Base-by-base conservation (phyloP, 2,329 filamentous ascomycete genomes). In the Magnaporthiopsis incrustans region DNA sequence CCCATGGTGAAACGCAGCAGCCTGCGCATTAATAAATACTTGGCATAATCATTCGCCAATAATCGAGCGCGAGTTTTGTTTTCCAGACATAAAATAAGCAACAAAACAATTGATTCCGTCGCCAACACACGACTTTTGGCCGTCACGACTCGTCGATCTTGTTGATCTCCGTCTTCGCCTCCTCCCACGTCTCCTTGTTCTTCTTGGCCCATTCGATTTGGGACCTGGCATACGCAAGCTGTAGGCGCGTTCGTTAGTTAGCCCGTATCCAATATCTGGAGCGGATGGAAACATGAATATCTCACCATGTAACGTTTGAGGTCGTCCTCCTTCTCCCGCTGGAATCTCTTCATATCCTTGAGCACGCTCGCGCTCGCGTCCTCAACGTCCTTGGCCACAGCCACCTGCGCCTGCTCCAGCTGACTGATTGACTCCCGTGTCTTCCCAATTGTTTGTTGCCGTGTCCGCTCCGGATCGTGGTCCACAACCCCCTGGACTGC, bases 401-500 rank as follows among this genome's bases (percentile, higher is more conserved):
- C 93, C 38, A 92, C 85, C 65, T 97, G 85, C 0, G 95, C 95
- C 79, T 96, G 92, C 76, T 98, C 93, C 63, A 99, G 82, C 79
- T 97, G 85, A 59, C 77, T 84, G 67, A 99, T 87, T 65, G 88
- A 91, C 77, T 99, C 95, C 68, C 89, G 88, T 0, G 95, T 99
- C 82, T 97, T 98, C 56, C 94, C 93, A 69, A 99, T 97, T 67
- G 92, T 89, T 74, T 99, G 95, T 63, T 95, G 85, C 63, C 95
- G 84, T 58, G 93, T 97, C 67, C 93, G 84, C 77, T 99, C 95
- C 0, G 95, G 95, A 73, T 99, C 95, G 57, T 96, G 91, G 73
- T 99, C 95, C 1, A 95, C 94, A 71, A 98, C 94, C 4, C 95
- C 95, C 72, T 98, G 92, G 44, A 98, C 92, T 0, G 95, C 95